Evolutionary conservation across 345 rosid genomes (phyloP).

Genomic region (Bruguiera parviflora): DNA sequence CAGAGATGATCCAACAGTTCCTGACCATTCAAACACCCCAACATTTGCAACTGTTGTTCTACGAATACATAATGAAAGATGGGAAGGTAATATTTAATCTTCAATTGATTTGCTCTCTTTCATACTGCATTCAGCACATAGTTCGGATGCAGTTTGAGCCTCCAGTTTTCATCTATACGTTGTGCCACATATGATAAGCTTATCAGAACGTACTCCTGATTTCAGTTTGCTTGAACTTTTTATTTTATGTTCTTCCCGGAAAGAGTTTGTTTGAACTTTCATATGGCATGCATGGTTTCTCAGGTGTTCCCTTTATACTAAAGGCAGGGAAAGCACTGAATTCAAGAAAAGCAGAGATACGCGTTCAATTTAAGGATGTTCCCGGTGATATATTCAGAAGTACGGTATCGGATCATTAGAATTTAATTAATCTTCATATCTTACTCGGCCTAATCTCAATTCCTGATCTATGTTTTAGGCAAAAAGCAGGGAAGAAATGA

Average conservation of each 20-base stretch:
- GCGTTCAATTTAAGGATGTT: conserved; percentile 96
- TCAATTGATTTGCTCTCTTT: conserved; percentile 10
- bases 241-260: no score
- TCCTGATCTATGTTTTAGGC: conserved; percentile 38
- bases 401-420: conserved; percentile 26
- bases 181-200: background rate
- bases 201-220: background rate
- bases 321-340: conserved; percentile 98
- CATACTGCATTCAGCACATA: background rate
- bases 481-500: conserved; percentile 97
- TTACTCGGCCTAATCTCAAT: background rate
- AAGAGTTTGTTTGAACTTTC: background rate
- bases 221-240: background rate
- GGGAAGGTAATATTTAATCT: conserved; percentile 69
- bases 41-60: conserved; percentile 85
- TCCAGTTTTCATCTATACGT: conserved; percentile 5
- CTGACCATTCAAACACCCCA: conserved; percentile 86
- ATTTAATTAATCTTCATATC: conserved; percentile 1
- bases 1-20: conserved; percentile 92
- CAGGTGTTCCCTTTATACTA: conserved; percentile 93
- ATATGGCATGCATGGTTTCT: conserved; percentile 18
- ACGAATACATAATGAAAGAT: conserved; percentile 90
- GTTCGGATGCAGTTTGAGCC: conserved; percentile 5
- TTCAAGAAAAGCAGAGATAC: conserved; percentile 98
- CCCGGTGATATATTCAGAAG: conserved; percentile 97